Evolutionary conservation across 1,139 yeast genomes (phyloP), one percentile per base, ranked within the genome.

Genomic region (Candida sp.): DNA sequence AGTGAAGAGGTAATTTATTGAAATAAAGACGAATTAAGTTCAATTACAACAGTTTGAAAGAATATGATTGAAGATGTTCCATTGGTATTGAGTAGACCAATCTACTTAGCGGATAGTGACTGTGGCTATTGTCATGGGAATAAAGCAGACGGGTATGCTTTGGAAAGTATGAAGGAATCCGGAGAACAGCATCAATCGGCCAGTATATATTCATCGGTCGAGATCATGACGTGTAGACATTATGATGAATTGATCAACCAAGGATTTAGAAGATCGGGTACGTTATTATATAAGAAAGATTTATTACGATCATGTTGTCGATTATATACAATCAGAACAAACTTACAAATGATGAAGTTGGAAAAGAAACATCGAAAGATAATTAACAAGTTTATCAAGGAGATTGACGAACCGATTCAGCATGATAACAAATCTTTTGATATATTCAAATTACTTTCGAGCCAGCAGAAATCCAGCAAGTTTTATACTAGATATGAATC

Each of bases 231-330:
- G 0, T 65, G 79, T 9, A 57, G 57, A 21, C 75, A 75, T 25
- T 89, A 89, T 55, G 91, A 87, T 52, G 58, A 57, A 30, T 59
- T 87, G 49, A 78, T 90, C 48, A 84, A 87, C 53, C 67, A 73
- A 52, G 96, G 96, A 2, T 89, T 78, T 58, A 78, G 96, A 58
- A 66, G 98, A 42, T 84, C 95, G 29, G 97, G 97, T 0, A 58
- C 61, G 2, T 87, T 81, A 51, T 53, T 88, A 5, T 90, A 90
- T 58, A 85, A 84, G 55, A 82, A 87, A 0, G 96, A 91, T 59
- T 63, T 81, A 48, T 58, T 84, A 30, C 62, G 89, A 32, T 79
- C 80, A 35, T 91, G 98, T 57, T 91, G 98, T 56, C 75, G 93
- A n/a, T 74, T 82, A 58, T 88, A 81, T 57, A 86, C 97, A 0